Evolutionary conservation across 345 rosid species (phyloP).

Genomic region (Rhizophora mangle): DNA sequence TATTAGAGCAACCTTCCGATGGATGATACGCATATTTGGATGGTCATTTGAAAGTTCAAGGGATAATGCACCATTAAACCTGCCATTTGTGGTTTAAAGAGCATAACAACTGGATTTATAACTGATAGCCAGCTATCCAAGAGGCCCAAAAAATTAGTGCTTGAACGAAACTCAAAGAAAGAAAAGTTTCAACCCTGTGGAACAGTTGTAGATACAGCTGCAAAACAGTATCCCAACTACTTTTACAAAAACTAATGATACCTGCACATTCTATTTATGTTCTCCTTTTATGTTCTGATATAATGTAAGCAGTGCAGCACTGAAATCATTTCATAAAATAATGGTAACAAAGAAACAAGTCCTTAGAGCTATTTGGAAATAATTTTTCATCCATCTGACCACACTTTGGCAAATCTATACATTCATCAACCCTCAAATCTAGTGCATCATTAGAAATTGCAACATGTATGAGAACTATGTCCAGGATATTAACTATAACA

Average conservation of each 20-base stretch:
- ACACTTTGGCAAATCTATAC: too few relatives aligned
- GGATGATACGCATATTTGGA: constrained; percentile 88
- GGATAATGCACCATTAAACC: constrained; percentile 93
- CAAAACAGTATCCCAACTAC: too few relatives aligned
- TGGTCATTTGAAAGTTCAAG: constrained; percentile 85
- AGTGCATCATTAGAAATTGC: too few relatives aligned
- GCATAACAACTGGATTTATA: not conserved
- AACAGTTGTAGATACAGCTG: not conserved
- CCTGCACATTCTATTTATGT: too few relatives aligned
- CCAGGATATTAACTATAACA: too few relatives aligned
- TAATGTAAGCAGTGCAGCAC: too few relatives aligned
- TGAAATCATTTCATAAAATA: not conserved
- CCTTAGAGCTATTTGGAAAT: not conserved
- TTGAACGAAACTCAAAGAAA: not conserved
- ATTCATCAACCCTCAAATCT: too few relatives aligned
- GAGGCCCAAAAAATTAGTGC: not conserved
- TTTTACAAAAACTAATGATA: too few relatives aligned
- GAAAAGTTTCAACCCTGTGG: not conserved
- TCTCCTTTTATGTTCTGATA: too few relatives aligned
- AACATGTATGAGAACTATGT: too few relatives aligned
- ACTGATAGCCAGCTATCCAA: not conserved
- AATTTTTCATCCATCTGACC: not conserved
- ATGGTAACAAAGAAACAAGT: not conserved
- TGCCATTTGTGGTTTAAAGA: constrained; percentile 25
- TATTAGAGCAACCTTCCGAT: constrained; percentile 87